Conservation (phyloP, 2,329 filamentous ascomycete species). For the Ilyonectria destructans region DNA sequence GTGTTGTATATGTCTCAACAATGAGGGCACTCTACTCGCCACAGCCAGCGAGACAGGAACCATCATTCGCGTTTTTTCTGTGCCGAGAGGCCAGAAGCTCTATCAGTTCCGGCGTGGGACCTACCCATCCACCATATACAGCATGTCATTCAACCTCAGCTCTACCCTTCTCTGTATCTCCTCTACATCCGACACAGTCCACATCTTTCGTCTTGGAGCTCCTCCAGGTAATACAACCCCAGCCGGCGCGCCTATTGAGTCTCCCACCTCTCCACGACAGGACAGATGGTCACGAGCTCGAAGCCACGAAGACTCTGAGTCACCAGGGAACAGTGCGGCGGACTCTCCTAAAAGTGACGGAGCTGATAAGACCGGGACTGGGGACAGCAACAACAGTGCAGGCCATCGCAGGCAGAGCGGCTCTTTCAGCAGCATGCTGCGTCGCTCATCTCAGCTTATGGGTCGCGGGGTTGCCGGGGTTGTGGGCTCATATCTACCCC, state of each 20-base stretch:
- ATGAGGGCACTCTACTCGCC: conserved; percentile 90
- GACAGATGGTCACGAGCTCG: conserved; percentile 70
- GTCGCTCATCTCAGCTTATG: conserved; percentile 96
- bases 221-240: conserved; percentile 60
- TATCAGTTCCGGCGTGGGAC: conserved; percentile 97
- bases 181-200: conserved; percentile 95
- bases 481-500: conserved; percentile 92
- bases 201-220: conserved; percentile 88
- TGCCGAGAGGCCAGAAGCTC: conserved; percentile 91
- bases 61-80: conserved; percentile 95
- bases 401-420: conserved; percentile 73
- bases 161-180: conserved; percentile 96
- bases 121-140: conserved; percentile 95
- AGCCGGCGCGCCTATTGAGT: conserved; percentile 56
- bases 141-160: conserved; percentile 98
- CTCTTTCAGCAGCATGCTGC: conserved; percentile 90
- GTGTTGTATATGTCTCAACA: conserved; percentile 92
- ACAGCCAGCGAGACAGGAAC: conserved; percentile 98
- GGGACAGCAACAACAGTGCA: conserved; percentile 48
- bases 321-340: conserved; percentile 62
- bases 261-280: conserved; percentile 59
- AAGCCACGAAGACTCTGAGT: conserved; percentile 65
- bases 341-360: conserved; percentile 70
- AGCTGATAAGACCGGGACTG: conserved; percentile 56
- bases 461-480: conserved; percentile 90